phyloP scores from a whole-genome alignment of 805 yeast species.

The Hanseniaspora singularis region DNA sequence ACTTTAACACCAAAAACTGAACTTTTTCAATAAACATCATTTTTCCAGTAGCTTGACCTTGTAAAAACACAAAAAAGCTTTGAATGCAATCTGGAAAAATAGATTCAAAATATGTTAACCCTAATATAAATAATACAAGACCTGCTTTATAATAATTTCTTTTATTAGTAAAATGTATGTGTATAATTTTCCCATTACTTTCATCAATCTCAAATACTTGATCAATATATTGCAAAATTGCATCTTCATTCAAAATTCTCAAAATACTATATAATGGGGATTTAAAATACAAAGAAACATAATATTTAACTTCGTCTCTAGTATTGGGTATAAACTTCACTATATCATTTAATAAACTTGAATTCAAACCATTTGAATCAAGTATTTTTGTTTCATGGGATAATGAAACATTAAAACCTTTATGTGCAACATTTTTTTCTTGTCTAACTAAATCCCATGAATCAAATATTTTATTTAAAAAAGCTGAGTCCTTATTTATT shows the following conservation, averaged over 20 bases:
- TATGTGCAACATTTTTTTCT: constrained; percentile 23
- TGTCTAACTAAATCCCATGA: constrained; percentile 23
- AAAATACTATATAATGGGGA: constrained; percentile 21
- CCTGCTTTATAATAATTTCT: constrained; percentile 25
- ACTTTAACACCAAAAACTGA: constrained; percentile 23
- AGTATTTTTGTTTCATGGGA: constrained; percentile 19
- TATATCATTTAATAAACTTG: constrained; percentile 13
- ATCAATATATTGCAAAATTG: constrained; percentile 14
- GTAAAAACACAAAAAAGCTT: constrained; percentile 20
- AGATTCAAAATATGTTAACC: constrained; percentile 17
- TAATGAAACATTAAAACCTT: constrained; percentile 17
- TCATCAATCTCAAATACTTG: constrained; percentile 16
- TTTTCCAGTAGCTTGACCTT: constrained; percentile 25
- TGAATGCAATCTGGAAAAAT: constrained; percentile 20
- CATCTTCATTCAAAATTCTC: constrained; percentile 9
- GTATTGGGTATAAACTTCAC: constrained; percentile 21
- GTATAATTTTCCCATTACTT: not conserved
- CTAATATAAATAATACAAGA: constrained; percentile 22
- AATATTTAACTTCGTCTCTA: constrained; percentile 16
- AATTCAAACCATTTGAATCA: constrained; percentile 12
- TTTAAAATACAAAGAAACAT: constrained; percentile 19
- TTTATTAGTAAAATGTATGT: constrained; percentile 16
- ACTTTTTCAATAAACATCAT: constrained; percentile 24
- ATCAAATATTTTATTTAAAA: constrained; percentile 19
- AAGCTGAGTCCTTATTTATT: constrained; percentile 17